Evolutionary conservation across 1,284 basidiomycete genomes (phyloP), one percentile per base, ranked within the genome.

Genomic region (Cerrena zonata): DNA sequence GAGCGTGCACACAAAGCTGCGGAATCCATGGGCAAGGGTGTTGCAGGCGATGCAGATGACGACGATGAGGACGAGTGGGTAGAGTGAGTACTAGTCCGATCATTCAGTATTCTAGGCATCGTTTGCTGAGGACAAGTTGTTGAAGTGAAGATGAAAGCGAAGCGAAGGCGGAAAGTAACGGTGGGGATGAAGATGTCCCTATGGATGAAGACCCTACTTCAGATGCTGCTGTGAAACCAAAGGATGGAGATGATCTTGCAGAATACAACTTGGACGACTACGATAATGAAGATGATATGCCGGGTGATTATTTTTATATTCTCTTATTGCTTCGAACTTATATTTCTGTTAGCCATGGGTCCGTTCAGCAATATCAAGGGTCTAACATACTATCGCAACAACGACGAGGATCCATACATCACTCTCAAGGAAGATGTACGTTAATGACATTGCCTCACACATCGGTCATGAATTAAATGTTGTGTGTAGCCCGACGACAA

Each of bases 281-380:
- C 63, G 96, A 96, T 64, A 76, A 97, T 41, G 93, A 97, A 60
- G 80, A 79, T 40, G 77, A 74, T 52, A 73, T 81, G 50, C 74
- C 78, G 38, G 77, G 89, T 80, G 55, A 71, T 71, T 68, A 15
- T 5, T 22, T 24, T 19, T 25, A 11, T 40, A 7, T 38, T 38
- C 42, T 37, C 23, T 13, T 25, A n/a, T 39, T 49, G 19, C 42
- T 42, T 15, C n/a, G 50, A 47, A 48, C 34, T 34, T 15, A 7
- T 37, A 53, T 43, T 38, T 56, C 44, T n/a, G 34, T 18, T 55
- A 91, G 89, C 79, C 30, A 75, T 81, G 65, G 94, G 94, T 15
- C 89, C 91, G 7, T 98, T 99, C 71, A 92, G 87, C 68, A 96
- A 93, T 64, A 92, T 99, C 70, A 96, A 96, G 65, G 94, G 95